Percentiles rank a stretch among this genome's conserved stretches.
Evolutionary conservation across 805 yeast species (phyloP).

Genomic region (Yueomyces sinensis): DNA sequence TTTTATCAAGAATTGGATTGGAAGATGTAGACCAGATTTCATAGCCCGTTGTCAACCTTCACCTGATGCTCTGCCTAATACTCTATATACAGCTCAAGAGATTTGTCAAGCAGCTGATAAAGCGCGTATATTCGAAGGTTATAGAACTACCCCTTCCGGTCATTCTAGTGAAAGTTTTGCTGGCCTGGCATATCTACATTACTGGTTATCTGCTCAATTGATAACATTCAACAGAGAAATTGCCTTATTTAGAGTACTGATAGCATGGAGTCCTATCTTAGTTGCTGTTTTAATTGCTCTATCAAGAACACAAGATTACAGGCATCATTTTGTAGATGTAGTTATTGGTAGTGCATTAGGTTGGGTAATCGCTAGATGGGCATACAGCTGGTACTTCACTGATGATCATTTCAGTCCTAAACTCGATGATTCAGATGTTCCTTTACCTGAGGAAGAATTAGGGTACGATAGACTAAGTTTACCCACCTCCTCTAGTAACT

Average conservation of each 20-base stretch:
- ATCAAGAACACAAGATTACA: constrained; percentile 79
- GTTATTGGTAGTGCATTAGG: constrained; percentile 64
- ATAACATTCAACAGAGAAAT: constrained; percentile 31
- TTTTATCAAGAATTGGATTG: constrained; percentile 68
- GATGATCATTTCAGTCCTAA: constrained; percentile 28
- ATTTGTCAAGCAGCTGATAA: constrained; percentile 45
- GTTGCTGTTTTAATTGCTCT: constrained; percentile 70
- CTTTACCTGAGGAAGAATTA: background rate
- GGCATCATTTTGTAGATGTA: constrained; percentile 87
- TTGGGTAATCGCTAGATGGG: constrained; percentile 34
- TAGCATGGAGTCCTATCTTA: constrained; percentile 42
- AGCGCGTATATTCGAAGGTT: constrained; percentile 46
- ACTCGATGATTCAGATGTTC: constrained; percentile 29
- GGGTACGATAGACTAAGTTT: too few relatives aligned
- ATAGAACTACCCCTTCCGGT: constrained; percentile 74
- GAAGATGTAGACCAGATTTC: constrained; percentile 88
- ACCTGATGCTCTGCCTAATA: constrained; percentile 39
- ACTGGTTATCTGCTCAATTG: constrained; percentile 62
- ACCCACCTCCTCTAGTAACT: too few relatives aligned
- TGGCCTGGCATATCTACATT: constrained; percentile 46
- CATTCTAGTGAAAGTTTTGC: constrained; percentile 64
- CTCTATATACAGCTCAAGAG: constrained; percentile 46
- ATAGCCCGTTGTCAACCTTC: constrained; percentile 71
- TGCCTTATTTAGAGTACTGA: constrained; percentile 51
- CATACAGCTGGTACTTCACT: constrained; percentile 28